phyloP scores from a whole-genome alignment of 345 rosid genomes.

The Gynandropsis gynandra region DNA sequence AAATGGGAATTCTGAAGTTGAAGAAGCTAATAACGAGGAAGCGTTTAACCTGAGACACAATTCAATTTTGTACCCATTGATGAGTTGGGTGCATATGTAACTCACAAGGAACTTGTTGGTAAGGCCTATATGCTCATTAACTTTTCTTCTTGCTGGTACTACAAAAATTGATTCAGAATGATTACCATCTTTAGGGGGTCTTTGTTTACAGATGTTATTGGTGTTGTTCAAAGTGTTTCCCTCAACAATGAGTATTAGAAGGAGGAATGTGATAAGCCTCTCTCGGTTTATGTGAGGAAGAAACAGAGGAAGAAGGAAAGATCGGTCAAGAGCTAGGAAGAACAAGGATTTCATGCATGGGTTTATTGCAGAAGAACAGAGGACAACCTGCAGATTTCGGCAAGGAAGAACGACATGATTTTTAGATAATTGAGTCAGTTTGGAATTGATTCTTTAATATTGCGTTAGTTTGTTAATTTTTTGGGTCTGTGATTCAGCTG shows the following conservation, averaged over 20 bases:
- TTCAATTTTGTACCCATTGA: conserved; percentile 79
- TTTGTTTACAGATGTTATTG: conserved; percentile 57
- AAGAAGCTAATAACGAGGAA: conserved; percentile 68
- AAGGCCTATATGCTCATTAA: conserved; percentile 17
- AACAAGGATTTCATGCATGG: too few species aligned
- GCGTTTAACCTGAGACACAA: conserved; percentile 64
- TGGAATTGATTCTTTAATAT: too few species aligned
- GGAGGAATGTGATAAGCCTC: conserved; percentile 34
- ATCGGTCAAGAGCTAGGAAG: too few species aligned
- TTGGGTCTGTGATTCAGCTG: too few species aligned
- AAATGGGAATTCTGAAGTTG: conserved; percentile 80
- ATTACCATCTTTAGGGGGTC: not conserved
- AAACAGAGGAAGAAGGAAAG: too few species aligned
- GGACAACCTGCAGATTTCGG: too few species aligned
- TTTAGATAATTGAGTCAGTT: too few species aligned
- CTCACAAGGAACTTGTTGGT: conserved; percentile 75
- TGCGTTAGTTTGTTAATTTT: too few species aligned
- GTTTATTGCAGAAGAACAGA: too few species aligned
- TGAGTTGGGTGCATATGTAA: conserved; percentile 65
- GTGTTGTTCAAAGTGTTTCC: conserved; percentile 85
- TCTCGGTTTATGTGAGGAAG: too few species aligned
- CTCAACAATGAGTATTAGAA: conserved; percentile 65
- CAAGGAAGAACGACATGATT: too few species aligned
- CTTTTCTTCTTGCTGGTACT: not conserved
- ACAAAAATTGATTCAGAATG: not conserved